Conservation (phyloP, 257 asterid species). For the Coffea eugenioides region DNA sequence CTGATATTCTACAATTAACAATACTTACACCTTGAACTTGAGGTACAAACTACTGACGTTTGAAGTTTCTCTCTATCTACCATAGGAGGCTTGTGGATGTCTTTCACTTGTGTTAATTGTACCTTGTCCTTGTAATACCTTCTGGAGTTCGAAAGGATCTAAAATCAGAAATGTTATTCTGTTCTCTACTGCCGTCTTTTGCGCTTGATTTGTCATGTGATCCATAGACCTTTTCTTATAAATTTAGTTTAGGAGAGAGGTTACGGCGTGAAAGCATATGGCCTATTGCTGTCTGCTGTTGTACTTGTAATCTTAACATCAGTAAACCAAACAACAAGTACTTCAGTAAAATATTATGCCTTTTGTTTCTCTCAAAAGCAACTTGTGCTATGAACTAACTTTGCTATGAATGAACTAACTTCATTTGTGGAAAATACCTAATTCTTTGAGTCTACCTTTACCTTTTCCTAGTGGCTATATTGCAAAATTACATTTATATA, state of each 20-base stretch:
- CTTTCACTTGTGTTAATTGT: neutral
- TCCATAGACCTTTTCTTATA: neutral
- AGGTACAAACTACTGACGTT: neutral
- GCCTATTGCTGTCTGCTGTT: neutral
- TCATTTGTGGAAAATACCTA: neutral
- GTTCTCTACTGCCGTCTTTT: neutral
- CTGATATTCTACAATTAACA: neutral
- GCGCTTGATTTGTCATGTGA: neutral
- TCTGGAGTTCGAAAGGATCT: neutral
- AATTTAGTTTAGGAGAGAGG: neutral
- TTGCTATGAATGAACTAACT: neutral
- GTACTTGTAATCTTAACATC: neutral
- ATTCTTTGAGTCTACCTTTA: neutral
- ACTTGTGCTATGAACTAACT: neutral
- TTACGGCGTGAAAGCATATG: neutral
- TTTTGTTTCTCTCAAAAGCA: neutral
- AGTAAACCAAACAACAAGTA: neutral
- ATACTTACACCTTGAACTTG: neutral
- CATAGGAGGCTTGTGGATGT: neutral
- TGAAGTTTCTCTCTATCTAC: neutral
- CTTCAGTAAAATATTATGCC: neutral
- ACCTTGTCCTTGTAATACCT: too few species aligned
- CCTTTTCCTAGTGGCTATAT: neutral
- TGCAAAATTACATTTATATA: neutral
- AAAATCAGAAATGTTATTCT: too few species aligned